These are phyloP conservation scores for Chrysochromulina parva DNA, from an alignment of 78 protist genomes.

Conservation along the genomic window DNA sequence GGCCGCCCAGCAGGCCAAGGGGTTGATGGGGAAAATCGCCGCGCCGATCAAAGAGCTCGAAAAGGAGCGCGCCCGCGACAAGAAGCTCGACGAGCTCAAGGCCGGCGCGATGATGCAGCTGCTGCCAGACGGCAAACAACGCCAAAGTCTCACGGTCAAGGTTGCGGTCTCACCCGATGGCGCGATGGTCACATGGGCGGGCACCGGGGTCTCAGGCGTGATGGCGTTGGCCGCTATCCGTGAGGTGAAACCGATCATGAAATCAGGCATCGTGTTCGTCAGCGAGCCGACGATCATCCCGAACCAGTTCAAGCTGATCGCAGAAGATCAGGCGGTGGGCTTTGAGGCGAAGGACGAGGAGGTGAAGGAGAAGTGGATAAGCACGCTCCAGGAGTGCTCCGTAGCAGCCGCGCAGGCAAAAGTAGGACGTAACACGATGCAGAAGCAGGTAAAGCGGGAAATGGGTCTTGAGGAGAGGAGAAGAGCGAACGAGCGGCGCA, in stretches of 20 bases:
- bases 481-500: not conserved
- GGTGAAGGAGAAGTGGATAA: not conserved
- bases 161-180: not conserved
- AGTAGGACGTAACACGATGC: not conserved
- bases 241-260: not conserved
- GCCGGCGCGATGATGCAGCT: no score
- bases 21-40: no score
- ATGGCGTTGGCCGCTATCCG: not conserved
- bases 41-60: no score
- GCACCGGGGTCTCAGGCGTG: not conserved
- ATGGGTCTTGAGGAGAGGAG: not conserved
- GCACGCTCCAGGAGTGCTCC: not conserved
- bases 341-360: not conserved
- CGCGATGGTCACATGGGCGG: not conserved
- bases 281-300: not conserved
- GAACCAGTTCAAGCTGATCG: not conserved
- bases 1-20: no score
- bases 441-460: not conserved
- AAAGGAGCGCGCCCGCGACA: no score
- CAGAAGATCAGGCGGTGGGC: not conserved
- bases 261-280: not conserved
- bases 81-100: no score
- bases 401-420: not conserved
- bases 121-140: no score
- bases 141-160: no score